Percentiles rank a stretch among this genome's conserved stretches.
Evolutionary conservation across 805 yeast species (phyloP).

Genomic region (Henningerozyma blattae): DNA sequence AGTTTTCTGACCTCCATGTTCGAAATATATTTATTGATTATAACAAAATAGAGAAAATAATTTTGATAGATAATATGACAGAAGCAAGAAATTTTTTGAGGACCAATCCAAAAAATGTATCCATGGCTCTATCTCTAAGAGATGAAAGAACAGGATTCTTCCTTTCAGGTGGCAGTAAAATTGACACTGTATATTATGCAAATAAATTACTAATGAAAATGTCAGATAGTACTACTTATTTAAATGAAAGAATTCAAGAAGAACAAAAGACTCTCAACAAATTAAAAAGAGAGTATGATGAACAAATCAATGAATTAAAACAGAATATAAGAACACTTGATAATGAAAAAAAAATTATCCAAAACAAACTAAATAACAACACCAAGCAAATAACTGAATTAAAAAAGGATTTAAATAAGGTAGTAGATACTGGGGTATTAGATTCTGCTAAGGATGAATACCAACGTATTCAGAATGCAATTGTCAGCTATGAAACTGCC

Average conservation of each 20-base stretch:
- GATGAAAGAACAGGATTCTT: slow-evolving; percentile 34
- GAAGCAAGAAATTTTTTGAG: slow-evolving; percentile 38
- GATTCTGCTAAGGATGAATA: slow-evolving; percentile 14
- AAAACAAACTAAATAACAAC: slow-evolving; percentile 18
- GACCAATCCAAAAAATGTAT: slow-evolving; percentile 28
- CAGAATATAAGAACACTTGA: slow-evolving; percentile 5
- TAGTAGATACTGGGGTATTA: slow-evolving; percentile 19
- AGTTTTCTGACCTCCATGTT: slow-evolving; percentile 41
- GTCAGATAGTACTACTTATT: slow-evolving; percentile 11
- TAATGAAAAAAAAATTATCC: slow-evolving; percentile 23
- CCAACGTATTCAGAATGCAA: slow-evolving; percentile 14
- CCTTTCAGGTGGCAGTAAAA: slow-evolving; percentile 34
- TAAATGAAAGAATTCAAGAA: slow-evolving; percentile 12
- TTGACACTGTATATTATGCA: slow-evolving; percentile 42
- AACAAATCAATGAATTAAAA: slow-evolving; percentile 3
- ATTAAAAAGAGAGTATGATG: slow-evolving; percentile 11
- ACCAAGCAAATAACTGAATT: slow-evolving; percentile 14
- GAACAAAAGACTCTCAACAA: slow-evolving; percentile 17
- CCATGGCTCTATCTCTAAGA: slow-evolving; percentile 31
- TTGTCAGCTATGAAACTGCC: slow-evolving; percentile 15
- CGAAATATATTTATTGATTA: slow-evolving; percentile 55
- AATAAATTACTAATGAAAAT: slow-evolving; percentile 8
- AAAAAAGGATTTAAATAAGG: slow-evolving; percentile 15
- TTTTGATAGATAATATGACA: slow-evolving; percentile 38
- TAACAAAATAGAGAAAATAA: slow-evolving; percentile 43